Evolutionary conservation across 192 early-diverging fungal genomes (phyloP).

Genomic region (Spizellomyces sp.): DNA sequence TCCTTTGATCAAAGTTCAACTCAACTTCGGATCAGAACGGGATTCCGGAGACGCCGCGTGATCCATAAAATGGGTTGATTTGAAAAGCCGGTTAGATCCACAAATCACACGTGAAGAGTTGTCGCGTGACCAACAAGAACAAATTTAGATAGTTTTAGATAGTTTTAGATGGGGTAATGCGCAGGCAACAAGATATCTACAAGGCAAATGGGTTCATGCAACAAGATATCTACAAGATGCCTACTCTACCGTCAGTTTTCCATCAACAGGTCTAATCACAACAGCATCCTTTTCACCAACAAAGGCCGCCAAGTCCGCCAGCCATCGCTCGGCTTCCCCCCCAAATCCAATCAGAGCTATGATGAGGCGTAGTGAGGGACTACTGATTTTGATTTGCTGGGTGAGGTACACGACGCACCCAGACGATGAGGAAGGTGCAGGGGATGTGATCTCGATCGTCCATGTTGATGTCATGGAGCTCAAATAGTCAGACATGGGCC

Average conservation of each 20-base stretch:
- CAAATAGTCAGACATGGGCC: not conserved
- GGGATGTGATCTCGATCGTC: constrained; percentile 23
- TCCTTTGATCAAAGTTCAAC: too few relatives aligned
- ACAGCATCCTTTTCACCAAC: constrained; percentile 1
- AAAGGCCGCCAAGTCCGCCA: not conserved
- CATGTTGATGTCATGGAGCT: constrained; percentile 7
- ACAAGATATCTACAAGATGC: not conserved
- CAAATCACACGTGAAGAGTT: too few relatives aligned
- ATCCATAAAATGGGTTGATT: not conserved
- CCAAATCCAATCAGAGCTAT: constrained; percentile 11
- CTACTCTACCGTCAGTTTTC: constrained; percentile 10
- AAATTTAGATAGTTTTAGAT: too few relatives aligned
- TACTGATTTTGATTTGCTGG: constrained; percentile 1
- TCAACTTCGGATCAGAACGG: too few relatives aligned
- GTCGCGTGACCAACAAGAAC: too few relatives aligned
- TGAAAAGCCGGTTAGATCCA: not conserved
- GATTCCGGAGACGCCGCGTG: too few relatives aligned
- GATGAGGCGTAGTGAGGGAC: constrained; percentile 5
- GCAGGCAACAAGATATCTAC: not conserved
- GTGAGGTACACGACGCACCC: constrained; percentile 24
- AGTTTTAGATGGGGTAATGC: too few relatives aligned
- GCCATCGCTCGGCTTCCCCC: not conserved
- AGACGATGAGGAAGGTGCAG: not conserved
- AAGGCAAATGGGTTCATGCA: not conserved
- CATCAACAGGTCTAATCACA: constrained; percentile 9